Evolutionary conservation across 2,329 filamentous ascomycete species (phyloP), one percentile per base, ranked within the genome.

Genomic region (Claviceps quebecensis): DNA sequence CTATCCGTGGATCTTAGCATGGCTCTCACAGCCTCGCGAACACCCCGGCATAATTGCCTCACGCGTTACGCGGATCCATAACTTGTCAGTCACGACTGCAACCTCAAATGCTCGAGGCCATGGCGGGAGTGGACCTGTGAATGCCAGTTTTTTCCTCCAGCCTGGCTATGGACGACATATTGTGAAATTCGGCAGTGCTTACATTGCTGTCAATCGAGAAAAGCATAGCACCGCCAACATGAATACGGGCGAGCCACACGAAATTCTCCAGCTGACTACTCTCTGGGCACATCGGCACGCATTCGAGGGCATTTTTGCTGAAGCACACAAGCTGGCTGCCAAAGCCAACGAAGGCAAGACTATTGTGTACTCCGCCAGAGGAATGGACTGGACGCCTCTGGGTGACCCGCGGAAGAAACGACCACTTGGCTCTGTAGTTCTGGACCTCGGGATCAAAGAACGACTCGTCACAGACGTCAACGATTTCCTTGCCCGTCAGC

Each of bases 1-100:
- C 1, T 98, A 97, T 65, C 83, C 83, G 41, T 97, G 90, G 91
- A 81, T 98, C 43, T 76, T 98, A 9, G 84, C 90, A 57, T 98
- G 93, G 90, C 86, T 98, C 65, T 90, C 89, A 6, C 78, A 87
- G 52, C 87, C 88, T 57, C 87, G 89, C 49, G 76, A 81, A 51
- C 67, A 73, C 62, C 72, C 61, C 58, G 86, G 74, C 55, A 84
- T 76, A 61, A 69, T 83, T 38, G 74, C 75, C 19, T 75, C 71
- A 34, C 75, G 73, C 41, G 64, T 83, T 49, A 82, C 78, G 5
- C 72, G 77, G 58, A 75, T 80, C 57, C 77, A 81, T 58, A 76
- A 82, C 59, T 69, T 80, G 1, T 77, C 76, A 13, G 76, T 80
- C 54, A 72, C 69, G 53, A 72, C 69, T 52, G 84, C 74, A 49